A percentile compares a stretch with the other conserved stretches of the same genome.
phyloP scores from a whole-genome alignment of 2,329 filamentous ascomycete species.

The Fusarium xyrophilum region DNA sequence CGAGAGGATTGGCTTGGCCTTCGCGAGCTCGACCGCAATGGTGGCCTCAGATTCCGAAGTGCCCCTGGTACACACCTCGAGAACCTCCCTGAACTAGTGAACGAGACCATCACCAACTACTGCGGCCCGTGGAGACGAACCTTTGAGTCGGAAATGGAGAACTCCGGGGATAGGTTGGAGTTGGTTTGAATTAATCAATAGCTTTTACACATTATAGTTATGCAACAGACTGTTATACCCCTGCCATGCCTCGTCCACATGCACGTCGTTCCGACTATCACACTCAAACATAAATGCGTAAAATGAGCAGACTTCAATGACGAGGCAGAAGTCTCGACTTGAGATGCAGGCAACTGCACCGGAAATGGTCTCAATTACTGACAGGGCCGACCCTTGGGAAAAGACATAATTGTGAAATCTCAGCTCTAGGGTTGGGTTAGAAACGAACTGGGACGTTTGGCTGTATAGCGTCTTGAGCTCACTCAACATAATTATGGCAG shows the following conservation, averaged over 20 bases:
- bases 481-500: not conserved
- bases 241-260: not conserved
- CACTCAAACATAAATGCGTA: accelerated
- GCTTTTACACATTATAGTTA: not conserved
- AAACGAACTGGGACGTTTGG: not conserved
- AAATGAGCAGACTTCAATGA: not conserved
- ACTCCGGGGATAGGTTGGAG: conserved; percentile 1
- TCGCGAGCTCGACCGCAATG: conserved; percentile 77
- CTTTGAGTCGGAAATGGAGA: conserved; percentile 41
- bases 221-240: not conserved
- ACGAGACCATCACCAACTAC: conserved; percentile 69
- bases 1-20: conserved; percentile 93
- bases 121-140: conserved; percentile 62
- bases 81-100: conserved; percentile 70
- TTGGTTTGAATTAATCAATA: not conserved
- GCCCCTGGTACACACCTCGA: conserved; percentile 85
- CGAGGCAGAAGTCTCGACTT: not conserved
- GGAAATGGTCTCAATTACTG: not conserved
- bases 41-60: conserved; percentile 76
- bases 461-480: not conserved
- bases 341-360: not conserved
- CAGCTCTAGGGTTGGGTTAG: not conserved
- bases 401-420: not conserved
- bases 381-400: not conserved
- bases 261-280: not conserved